Percentiles rank a stretch among this genome's conserved stretches.
Conservation (phyloP, 2,329 filamentous ascomycete genomes). For the Aspergillus tanneri region DNA sequence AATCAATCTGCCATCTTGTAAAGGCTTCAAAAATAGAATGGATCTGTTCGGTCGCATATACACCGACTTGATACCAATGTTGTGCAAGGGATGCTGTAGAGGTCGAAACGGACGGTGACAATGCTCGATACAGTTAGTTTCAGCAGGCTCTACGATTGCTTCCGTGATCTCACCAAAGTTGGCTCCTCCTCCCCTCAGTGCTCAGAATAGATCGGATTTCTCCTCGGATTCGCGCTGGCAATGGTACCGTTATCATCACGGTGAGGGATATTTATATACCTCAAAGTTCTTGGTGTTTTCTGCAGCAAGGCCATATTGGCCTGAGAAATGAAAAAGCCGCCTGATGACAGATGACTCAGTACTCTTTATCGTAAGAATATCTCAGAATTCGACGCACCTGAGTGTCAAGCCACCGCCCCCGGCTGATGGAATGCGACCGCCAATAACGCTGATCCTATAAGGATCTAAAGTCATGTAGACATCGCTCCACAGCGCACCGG, state of each 20-base stretch:
- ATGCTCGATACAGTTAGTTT: conserved; percentile 7
- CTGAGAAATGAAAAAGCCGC: background rate
- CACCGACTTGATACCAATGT: background rate
- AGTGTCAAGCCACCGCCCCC: conserved; percentile 49
- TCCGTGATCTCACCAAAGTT: conserved; percentile 24
- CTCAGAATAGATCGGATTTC: conserved; percentile 33
- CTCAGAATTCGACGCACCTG: conserved; percentile 24
- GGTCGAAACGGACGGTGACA: conserved; percentile 15
- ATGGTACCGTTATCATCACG: conserved; percentile 11
- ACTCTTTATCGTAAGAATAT: background rate
- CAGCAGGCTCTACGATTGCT: background rate
- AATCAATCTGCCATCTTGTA: background rate
- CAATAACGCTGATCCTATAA: conserved; percentile 43
- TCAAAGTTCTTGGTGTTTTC: conserved; percentile 19
- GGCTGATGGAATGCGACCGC: conserved; percentile 45
- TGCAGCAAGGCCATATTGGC: conserved; percentile 16
- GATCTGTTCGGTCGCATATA: background rate
- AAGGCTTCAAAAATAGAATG: background rate
- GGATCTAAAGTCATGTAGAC: conserved; percentile 45
- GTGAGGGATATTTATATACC: conserved; percentile 9
- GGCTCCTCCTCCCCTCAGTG: conserved; percentile 31
- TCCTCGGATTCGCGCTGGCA: conserved; percentile 15
- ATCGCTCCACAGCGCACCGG: conserved; percentile 47
- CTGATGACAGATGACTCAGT: background rate
- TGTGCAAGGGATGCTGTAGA: background rate